Base-by-base conservation (phyloP, 1,139 yeast genomes). In the Taphrina confusa region DNA sequence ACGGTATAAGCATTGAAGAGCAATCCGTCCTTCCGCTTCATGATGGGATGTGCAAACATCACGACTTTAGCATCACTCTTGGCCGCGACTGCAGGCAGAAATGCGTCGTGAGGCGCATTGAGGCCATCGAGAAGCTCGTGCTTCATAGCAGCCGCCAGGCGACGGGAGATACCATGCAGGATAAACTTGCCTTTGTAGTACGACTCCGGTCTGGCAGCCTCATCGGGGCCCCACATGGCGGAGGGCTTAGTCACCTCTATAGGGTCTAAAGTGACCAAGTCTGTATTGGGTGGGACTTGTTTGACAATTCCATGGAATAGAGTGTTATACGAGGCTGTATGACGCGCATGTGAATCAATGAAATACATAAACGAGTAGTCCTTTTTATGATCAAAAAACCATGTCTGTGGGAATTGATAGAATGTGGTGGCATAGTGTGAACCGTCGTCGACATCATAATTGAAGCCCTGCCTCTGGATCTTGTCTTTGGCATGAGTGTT, bases 61-160 rank as follows among this genome's bases (percentile, higher is more conserved):
- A 18, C 39, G 14, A 47, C 33, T 5, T 20, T 22, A 4, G 23
- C 25, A 6, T 52, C 33, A 16, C 42, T 31, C 34, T 52, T 52
- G 42, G 42, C 31, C 20, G 58, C 50, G 20, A 37, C 50, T 3
- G 58, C 58, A 8, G 58, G 50, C 28, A 52, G n/a, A 23, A 52
- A 52, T 14, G 40, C 58, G 11, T 52, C 58, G 33, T 44, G 50
- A 5, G 39, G 30, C n/a, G 58, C 58, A 22, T 52, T 52, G n/a
- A 31, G 16, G 58, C 58, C 58, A 11, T 20, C 50, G 16, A 18
- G 11, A 25, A 52, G 50, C 11, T 22, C 20, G 4, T 30, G 33
- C 8, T 33, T n/a, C 58, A 52, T 52, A 34, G 47, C 30, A 11
- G 12, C 2, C 22, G 42, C 37, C 28, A 44, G 28, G 4, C 33